phyloP scores from a whole-genome alignment of 495 filamentous ascomycete species.

The Penicillium lividum region DNA sequence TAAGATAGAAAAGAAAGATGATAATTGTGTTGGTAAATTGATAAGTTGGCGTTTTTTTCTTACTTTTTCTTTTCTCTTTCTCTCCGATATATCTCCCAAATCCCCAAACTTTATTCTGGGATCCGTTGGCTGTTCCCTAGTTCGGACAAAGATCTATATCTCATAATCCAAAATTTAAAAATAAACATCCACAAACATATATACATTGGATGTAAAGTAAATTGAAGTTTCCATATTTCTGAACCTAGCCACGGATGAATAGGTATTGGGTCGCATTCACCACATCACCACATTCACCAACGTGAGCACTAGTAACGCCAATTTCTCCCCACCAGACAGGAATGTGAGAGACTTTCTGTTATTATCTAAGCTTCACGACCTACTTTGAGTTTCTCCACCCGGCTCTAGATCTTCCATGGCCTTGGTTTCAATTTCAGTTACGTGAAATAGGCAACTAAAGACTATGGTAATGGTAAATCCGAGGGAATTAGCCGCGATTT shows the following conservation, averaged over 20 bases:
- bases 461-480: background rate
- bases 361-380: background rate
- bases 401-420: background rate
- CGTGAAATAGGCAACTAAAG: background rate
- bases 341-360: background rate
- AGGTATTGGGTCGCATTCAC: background rate
- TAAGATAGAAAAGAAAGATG: background rate
- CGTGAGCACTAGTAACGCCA: background rate
- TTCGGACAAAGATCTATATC: background rate
- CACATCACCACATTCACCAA: background rate
- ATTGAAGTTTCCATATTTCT: no score
- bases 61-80: background rate
- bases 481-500: background rate
- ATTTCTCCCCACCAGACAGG: background rate
- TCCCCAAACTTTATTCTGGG: background rate
- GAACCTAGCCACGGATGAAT: background rate
- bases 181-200: background rate
- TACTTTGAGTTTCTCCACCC: background rate
- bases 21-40: no score
- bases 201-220: no score
- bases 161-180: background rate
- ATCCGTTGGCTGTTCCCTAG: constrained; percentile 1
- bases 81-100: constrained; percentile 1
- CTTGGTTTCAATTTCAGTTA: background rate
- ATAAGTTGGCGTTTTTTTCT: no score